Evolutionary conservation across 2,329 filamentous ascomycete species (phyloP).

Genomic region (Aspergillus neoniger): DNA sequence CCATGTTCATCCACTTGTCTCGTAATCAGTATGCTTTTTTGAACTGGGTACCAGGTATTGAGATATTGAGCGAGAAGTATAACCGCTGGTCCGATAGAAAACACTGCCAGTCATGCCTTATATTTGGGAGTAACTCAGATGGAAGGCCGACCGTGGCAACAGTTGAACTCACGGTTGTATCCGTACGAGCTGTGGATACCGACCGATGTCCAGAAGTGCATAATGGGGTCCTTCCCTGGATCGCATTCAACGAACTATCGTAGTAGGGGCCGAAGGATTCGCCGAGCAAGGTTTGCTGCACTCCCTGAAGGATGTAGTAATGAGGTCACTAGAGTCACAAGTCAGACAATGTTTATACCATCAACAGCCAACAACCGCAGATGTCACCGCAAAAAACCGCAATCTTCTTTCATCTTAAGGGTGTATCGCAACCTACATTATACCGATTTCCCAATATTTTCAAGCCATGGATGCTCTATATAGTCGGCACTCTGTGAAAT

Average conservation of each 20-base stretch:
- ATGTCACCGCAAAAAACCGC: background rate
- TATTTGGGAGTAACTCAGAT: background rate
- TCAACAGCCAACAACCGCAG: background rate
- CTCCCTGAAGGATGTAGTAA: background rate
- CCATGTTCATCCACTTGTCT: background rate
- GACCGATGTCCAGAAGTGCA: background rate
- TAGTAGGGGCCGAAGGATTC: background rate
- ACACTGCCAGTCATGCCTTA: background rate
- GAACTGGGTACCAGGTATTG: background rate
- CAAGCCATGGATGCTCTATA: constrained; percentile 26
- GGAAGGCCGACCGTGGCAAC: background rate
- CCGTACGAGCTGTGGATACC: background rate
- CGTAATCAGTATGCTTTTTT: background rate
- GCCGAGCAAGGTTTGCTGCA: background rate
- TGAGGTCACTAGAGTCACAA: background rate
- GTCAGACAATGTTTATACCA: background rate
- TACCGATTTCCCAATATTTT: constrained; percentile 13
- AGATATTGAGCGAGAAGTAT: too few species aligned
- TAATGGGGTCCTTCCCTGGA: too few species aligned
- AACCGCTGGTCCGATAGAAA: background rate
- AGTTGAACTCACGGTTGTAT: background rate
- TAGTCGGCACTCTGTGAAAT: constrained; percentile 18
- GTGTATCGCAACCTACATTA: constrained; percentile 20
- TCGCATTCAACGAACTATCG: background rate
- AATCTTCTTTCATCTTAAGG: constrained; percentile 12